Percentiles rank a stretch among this genome's conserved stretches.
These are phyloP conservation scores for Trichosanthes truncata DNA, from an alignment of 306 rosid genomes.

Conservation along the genomic window DNA sequence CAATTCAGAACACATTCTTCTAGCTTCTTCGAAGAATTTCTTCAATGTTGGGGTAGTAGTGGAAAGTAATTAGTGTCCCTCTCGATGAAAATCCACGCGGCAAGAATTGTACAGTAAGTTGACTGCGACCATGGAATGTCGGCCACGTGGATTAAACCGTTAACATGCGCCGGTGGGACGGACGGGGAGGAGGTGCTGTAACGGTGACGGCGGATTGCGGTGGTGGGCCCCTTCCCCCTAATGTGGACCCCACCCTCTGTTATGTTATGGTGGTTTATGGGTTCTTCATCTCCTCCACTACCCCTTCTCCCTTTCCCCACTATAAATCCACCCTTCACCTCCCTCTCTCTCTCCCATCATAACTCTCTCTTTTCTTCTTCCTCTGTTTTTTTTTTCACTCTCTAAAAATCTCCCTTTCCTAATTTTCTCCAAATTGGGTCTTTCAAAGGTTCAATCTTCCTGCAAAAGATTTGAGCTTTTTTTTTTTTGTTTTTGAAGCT, in stretches of 20 bases:
- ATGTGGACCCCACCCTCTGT: slow-evolving; percentile 17
- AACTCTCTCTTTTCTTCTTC: background rate
- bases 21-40: too few species aligned
- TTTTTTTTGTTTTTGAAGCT: background rate
- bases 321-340: slow-evolving; percentile 43
- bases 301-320: slow-evolving; percentile 18
- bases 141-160: slow-evolving; percentile 22
- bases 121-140: slow-evolving; percentile 17
- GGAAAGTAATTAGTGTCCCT: background rate
- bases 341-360: background rate
- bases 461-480: too few species aligned
- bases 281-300: slow-evolving; percentile 16
- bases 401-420: too few species aligned
- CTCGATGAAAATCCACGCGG: background rate
- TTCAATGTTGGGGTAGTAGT: too few species aligned
- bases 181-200: background rate
- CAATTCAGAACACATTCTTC: too few species aligned
- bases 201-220: slow-evolving; percentile 17
- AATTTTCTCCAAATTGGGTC: background rate
- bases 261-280: background rate
- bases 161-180: background rate
- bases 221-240: background rate
- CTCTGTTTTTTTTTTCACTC: background rate
- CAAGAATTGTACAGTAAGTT: background rate
- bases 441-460: background rate